Conservation (phyloP, 192 early-diverging fungal genomes). For the Podila epicladia region DNA sequence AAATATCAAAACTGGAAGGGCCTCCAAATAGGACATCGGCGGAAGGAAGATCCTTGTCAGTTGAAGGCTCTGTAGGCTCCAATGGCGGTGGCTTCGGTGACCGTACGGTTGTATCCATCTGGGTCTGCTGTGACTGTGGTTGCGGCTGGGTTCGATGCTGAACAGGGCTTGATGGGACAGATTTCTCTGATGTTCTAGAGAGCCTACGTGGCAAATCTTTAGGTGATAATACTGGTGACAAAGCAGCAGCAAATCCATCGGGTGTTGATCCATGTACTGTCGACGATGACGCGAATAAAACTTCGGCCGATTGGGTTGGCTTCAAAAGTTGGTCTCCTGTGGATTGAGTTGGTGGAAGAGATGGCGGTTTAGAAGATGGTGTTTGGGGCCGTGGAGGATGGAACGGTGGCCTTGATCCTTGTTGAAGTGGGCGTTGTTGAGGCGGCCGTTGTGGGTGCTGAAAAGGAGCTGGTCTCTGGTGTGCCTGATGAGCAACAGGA, state of each 20-base stretch:
- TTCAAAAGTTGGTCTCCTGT: not conserved
- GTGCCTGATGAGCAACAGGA: not conserved
- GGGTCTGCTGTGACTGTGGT: too few species aligned
- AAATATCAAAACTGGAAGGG: not conserved
- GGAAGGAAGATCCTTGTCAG: not conserved
- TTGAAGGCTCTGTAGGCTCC: not conserved
- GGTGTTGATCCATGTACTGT: not conserved
- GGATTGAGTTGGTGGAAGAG: not conserved
- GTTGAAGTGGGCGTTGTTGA: not conserved
- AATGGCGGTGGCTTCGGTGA: not conserved
- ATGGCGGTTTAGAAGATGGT: not conserved
- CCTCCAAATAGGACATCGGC: not conserved
- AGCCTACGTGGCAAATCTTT: too few species aligned
- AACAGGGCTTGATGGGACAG: not conserved
- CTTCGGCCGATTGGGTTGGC: not conserved
- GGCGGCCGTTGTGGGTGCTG: not conserved
- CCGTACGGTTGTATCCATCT: too few species aligned
- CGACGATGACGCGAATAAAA: not conserved
- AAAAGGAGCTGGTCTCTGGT: not conserved
- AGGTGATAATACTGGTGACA: not conserved
- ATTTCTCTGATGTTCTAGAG: too few species aligned
- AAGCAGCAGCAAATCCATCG: not conserved
- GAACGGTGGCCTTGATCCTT: not conserved
- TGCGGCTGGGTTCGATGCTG: not conserved
- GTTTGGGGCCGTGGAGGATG: not conserved